Evolutionary conservation across 2,329 filamentous ascomycete genomes (phyloP), one percentile per base, ranked within the genome.

Genomic region (Cucurbitaria berberidis): DNA sequence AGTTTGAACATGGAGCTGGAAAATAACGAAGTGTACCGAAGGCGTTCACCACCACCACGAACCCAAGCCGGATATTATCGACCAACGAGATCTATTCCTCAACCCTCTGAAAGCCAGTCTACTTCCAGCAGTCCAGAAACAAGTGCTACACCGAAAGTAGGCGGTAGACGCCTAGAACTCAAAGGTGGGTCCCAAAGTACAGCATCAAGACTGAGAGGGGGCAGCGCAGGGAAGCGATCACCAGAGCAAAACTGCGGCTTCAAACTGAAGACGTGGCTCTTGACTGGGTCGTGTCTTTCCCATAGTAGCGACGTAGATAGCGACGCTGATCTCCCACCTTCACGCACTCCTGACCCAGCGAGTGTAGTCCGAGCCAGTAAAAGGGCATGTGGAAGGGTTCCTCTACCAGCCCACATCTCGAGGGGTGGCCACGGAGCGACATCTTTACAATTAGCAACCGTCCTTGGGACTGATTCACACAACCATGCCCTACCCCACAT

Each of bases 171-270:
- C 16, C 18, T 55, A 10, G 55, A 56, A 24, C 35, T 59, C 2
- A 44, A 56, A 26, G 54, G 54, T 2, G 52, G 52, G 7, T 22
- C 22, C 11, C 18, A 36, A 4, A 39, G 32, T 24, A 22, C 3
- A 4, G 16, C 22, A 11, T 42, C 51, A 13, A 43, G 50, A 30
- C 16, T 60, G 15, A 54, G 61, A 45, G 61, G 63, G 27, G 63
- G 60, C 1, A 43, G 18, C 15, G 34, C 35, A n/a, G 30, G 24
- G 16, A 29, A 39, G 47, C 15, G 16, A 16, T 6, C 5, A 6
- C 43, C 21, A n/a, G 6, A 16, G 10, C 21, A 24, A n/a, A 3
- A 22, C 22, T 46, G 34, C 11, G 27, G 32, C 11, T 11, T 49
- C 8, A 26, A 47, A 13, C 21, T 51, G 7, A 51, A 49, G 41